A percentile compares a stretch with the other conserved stretches of the same genome.
Evolutionary conservation across 805 yeast genomes (phyloP).

Genomic region (Cyberlindnera americana): DNA sequence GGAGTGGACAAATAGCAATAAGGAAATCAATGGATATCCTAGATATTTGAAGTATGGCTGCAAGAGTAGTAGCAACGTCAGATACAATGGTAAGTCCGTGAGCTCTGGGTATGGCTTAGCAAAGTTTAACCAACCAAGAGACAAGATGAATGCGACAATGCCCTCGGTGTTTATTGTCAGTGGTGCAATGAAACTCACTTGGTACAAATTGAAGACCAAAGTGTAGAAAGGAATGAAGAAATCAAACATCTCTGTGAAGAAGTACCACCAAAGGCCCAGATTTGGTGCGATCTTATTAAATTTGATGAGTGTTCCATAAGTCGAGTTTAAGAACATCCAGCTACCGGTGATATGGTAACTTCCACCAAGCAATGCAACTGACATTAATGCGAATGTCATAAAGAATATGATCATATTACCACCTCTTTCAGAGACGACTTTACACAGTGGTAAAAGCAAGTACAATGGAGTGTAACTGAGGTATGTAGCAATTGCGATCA

Average conservation of each 20-base stretch:
- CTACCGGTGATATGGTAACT: constrained; percentile 40
- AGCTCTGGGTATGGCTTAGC: constrained; percentile 84
- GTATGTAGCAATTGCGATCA: constrained; percentile 61
- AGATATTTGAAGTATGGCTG: constrained; percentile 44
- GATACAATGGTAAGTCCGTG: constrained; percentile 65
- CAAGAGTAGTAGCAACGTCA: constrained; percentile 45
- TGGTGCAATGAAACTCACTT: constrained; percentile 66
- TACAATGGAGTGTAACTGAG: constrained; percentile 60
- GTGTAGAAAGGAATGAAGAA: constrained; percentile 80
- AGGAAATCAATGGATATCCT: constrained; percentile 45
- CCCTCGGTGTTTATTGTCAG: constrained; percentile 71
- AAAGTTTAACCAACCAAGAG: constrained; percentile 53
- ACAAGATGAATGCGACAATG: constrained; percentile 48
- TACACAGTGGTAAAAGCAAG: constrained; percentile 54
- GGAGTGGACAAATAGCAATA: constrained; percentile 51
- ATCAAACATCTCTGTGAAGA: constrained; percentile 92
- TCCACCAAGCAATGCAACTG: constrained; percentile 31
- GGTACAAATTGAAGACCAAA: constrained; percentile 77
- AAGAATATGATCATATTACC: constrained; percentile 25
- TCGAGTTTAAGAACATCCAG: constrained; percentile 45
- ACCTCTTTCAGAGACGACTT: constrained; percentile 14
- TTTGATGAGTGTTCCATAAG: constrained; percentile 54
- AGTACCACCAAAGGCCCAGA: constrained; percentile 98
- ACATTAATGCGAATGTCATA: constrained; percentile 26
- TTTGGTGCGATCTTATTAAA: constrained; percentile 81